Evolutionary conservation across 2,329 filamentous ascomycete species (phyloP), one percentile per base, ranked within the genome.

Genomic region (Phialophora chinensis): DNA sequence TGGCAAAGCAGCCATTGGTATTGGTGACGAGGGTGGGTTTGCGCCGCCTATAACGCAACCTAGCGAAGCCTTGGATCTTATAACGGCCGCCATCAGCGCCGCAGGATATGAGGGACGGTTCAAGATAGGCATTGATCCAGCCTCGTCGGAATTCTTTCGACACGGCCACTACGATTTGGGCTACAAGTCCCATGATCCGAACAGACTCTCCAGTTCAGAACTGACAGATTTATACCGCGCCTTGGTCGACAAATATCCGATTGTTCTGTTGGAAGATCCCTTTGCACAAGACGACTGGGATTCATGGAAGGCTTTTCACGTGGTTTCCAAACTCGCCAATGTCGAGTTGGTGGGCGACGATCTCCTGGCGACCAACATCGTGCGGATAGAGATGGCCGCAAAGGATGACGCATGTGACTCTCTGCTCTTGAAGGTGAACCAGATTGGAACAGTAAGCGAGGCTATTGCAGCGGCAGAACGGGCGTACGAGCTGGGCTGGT

Each of bases 361-460:
- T 65, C 69, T 81, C 23, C 74, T 80, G 6, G 78, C 74, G 3
- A 81, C 79, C 17, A 81, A 81, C 68, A 72, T 75, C 17, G 70
- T 74, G 25, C 70, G 78, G 12, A 72, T 81, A 14, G 71, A 74
- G 53, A 71, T 73, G 56, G 79, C 79, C 3, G 62, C 74, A n/a
- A 72, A 78, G 55, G 77, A 76, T 67, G 72, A 74, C 47, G 80
- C 79, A 8, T 81, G 79, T 68, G 77, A 81, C 71, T 71, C 76
- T 7, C 72, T 82, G 71, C 66, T 81, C 38, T 70, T 82, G 33
- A 81, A 81, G 71, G 73, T 81, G 56, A 81, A 81, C 69, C 78
- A 81, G 70, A 81, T 82, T 31, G 79, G 80, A 1, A 80, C 76
- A 10, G 73, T 82, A 8, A 78, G 72, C 12, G 79, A 82, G 65